Conservation (phyloP, 495 filamentous ascomycete species). For the Penicillium pulvis region DNA sequence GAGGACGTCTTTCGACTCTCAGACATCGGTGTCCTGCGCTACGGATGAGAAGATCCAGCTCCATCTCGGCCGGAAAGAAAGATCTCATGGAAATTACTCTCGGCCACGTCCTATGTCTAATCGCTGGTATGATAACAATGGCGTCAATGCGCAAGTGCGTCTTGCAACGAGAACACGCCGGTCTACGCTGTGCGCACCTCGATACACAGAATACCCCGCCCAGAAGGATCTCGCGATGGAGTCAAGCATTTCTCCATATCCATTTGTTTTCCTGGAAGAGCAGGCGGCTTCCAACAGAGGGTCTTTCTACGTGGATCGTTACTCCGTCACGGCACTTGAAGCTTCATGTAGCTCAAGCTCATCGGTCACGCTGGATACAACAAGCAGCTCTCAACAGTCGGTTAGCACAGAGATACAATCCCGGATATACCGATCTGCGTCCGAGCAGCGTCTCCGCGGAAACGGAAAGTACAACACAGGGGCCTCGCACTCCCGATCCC, state of each 20-base stretch:
- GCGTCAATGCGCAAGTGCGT: conserved; percentile 4
- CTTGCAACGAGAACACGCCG: conserved; percentile 18
- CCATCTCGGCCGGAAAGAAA: conserved; percentile 27
- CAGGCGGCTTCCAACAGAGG: conserved; percentile 8
- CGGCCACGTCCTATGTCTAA: conserved; percentile 14
- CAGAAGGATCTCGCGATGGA: neutral
- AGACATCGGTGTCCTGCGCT: conserved; percentile 20
- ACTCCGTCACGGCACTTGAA: conserved; percentile 10
- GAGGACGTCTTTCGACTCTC: conserved; percentile 33
- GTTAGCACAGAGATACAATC: conserved; percentile 1
- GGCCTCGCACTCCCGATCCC: conserved; percentile 19
- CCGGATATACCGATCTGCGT: conserved; percentile 15
- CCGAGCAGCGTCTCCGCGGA: conserved; percentile 11
- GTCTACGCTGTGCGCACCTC: conserved; percentile 31
- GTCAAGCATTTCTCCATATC: neutral
- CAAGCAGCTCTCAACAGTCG: conserved; percentile 10
- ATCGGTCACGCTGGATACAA: conserved; percentile 8
- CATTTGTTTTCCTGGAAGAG: conserved; percentile 12
- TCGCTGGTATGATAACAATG: conserved; percentile 28
- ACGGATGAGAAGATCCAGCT: conserved; percentile 16
- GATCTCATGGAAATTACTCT: conserved; percentile 19
- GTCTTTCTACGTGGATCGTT: conserved; percentile 18
- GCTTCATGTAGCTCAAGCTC: conserved; percentile 6
- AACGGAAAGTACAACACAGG: neutral
- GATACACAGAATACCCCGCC: conserved; percentile 26